Evolutionary conservation across 495 filamentous ascomycete genomes (phyloP), one percentile per base, ranked within the genome.

Genomic region (Aspergillus taichungensis): DNA sequence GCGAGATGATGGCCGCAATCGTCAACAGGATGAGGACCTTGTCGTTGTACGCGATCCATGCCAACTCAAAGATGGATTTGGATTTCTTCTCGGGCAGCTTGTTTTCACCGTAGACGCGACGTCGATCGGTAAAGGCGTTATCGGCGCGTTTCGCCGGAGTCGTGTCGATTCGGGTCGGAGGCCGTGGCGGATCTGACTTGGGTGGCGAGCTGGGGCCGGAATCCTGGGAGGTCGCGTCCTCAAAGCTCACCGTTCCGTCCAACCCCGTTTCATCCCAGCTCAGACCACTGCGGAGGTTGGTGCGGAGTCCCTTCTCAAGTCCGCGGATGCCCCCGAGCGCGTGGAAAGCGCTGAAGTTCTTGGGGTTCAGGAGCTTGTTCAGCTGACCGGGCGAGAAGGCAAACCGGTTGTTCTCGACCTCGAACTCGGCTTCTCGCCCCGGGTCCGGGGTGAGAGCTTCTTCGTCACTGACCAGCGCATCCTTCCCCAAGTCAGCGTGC

Each of bases 41-140:
- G 61, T 94, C 87, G 40, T 88, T 85, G 53, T 84, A 87, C 3
- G 86, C 85, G 55, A 85, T 82, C 85, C 85, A 92, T 33, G 86
- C 83, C 13, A 90, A 64, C 53, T 78, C 66, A 51, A 82, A 78
- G 39, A 92, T 80, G 27, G 72, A 77, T 54, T 88, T 89, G 8
- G 80, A 59, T 56, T 86, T 88, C 49, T 76, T 77, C 49, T 79
- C 78, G 0, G 87, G 87, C 8, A 94, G 63, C 3, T 73, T 62
- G 49, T 92, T 94, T 42, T 72, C 74, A 31, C 74, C 77, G 55
- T 78, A 92, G 29, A 89, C 71, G 5, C 87, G 77, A 43, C 66
- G 76, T 11, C 87, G 75, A 50, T 92, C 87, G 6, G 50, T 45
- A 53, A 74, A 86, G 8, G 60, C 50, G 33, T 74, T 61, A 12